Evolutionary conservation across 2,329 filamentous ascomycete species (phyloP).

Genomic region (Fusarium staphyleae): DNA sequence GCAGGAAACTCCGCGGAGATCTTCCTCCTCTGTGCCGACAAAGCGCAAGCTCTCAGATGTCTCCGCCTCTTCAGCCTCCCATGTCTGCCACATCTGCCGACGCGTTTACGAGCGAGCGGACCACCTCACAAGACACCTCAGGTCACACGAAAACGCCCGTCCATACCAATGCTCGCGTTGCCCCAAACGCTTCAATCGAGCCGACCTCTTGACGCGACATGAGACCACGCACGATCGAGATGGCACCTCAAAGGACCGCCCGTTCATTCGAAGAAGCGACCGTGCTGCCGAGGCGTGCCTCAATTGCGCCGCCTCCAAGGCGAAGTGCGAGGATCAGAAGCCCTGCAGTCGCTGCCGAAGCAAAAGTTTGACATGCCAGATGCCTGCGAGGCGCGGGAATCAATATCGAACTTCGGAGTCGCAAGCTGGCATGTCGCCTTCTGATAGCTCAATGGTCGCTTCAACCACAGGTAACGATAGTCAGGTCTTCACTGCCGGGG

Average conservation of each 20-base stretch:
- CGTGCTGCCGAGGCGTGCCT: conserved; percentile 40
- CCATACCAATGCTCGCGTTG: conserved; percentile 41
- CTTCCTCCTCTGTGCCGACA: conserved; percentile 23
- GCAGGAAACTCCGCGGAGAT: conserved; percentile 17
- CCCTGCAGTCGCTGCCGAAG: conserved; percentile 39
- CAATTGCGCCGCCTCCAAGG: conserved; percentile 40
- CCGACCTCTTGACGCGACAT: conserved; percentile 38
- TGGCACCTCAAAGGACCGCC: conserved; percentile 37
- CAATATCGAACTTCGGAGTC: conserved; percentile 40
- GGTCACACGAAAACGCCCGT: conserved; percentile 40
- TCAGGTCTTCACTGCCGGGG: conserved; percentile 25
- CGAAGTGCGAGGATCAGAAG: conserved; percentile 41
- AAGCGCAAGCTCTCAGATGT: conserved; percentile 40
- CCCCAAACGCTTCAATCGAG: conserved; percentile 40
- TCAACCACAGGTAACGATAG: conserved; percentile 30
- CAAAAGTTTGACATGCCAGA: conserved; percentile 38
- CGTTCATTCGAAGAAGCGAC: conserved; percentile 39
- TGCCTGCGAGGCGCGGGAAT: conserved; percentile 36
- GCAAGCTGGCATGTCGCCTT: conserved; percentile 35
- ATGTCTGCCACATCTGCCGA: conserved; percentile 41
- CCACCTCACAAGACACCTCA: conserved; percentile 38
- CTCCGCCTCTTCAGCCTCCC: conserved; percentile 37
- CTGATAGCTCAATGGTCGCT: conserved; percentile 33
- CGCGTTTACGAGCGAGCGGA: conserved; percentile 41
- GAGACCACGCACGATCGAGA: conserved; percentile 42